Conservation (phyloP, 106 monocot genomes). For the Acorus gramineus region DNA sequence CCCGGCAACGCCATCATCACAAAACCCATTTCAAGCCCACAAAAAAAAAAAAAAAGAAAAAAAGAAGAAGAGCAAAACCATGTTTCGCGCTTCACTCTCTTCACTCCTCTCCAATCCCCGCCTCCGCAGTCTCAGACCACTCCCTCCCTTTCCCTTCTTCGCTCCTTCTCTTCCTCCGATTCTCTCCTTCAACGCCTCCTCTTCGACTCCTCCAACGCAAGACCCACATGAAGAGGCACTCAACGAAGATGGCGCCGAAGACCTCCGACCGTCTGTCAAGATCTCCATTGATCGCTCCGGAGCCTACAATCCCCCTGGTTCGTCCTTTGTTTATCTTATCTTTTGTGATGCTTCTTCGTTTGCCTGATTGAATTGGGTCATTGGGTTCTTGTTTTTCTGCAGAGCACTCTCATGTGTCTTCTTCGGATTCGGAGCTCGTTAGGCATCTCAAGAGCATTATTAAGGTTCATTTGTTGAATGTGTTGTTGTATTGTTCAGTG, state of each 20-base stretch:
- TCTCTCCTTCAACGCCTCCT: constrained; percentile 20
- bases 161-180: constrained; percentile 9
- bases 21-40: too few relatives aligned
- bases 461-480: constrained; percentile 25
- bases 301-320: constrained; percentile 67
- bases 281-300: constrained; percentile 81
- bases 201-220: constrained; percentile 6
- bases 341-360: background rate
- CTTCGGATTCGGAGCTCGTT: constrained; percentile 61
- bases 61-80: too few relatives aligned
- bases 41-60: too few relatives aligned
- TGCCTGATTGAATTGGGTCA: background rate
- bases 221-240: constrained; percentile 4
- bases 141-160: constrained; percentile 2
- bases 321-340: background rate
- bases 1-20: too few relatives aligned
- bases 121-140: constrained; percentile 10
- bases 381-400: background rate
- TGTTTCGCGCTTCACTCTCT: too few relatives aligned
- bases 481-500: constrained; percentile 1
- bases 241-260: constrained; percentile 3
- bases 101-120: background rate
- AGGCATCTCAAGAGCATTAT: constrained; percentile 93
- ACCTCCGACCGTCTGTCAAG: constrained; percentile 10
- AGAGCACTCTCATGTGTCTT: constrained; percentile 64